A percentile compares a stretch with the other conserved stretches of the same genome.
phyloP scores from a whole-genome alignment of 2,329 filamentous ascomycete species.

The Volutella citrinella region DNA sequence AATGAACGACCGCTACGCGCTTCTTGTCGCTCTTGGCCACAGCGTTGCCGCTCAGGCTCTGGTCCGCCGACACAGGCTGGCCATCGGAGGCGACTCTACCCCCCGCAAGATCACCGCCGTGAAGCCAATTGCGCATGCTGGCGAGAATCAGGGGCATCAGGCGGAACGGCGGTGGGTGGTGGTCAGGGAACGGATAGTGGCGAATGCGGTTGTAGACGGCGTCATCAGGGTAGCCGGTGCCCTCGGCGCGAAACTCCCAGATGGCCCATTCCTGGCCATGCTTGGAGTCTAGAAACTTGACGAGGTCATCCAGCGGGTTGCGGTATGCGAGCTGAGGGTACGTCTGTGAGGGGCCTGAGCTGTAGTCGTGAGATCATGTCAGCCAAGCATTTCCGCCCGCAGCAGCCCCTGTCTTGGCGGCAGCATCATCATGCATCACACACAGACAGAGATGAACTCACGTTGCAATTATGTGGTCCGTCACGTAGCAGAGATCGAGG shows the following conservation, averaged over 20 bases:
- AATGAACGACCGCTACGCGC: slow-evolving; percentile 87
- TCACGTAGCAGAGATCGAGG: slow-evolving; percentile 94
- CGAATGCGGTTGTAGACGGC: slow-evolving; percentile 82
- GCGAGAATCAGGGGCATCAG: slow-evolving; percentile 87
- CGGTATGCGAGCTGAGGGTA: slow-evolving; percentile 92
- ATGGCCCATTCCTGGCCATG: slow-evolving; percentile 87
- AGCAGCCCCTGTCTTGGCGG: no score
- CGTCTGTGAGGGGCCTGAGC: slow-evolving; percentile 84
- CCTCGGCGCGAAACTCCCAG: slow-evolving; percentile 97
- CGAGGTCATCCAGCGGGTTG: slow-evolving; percentile 84
- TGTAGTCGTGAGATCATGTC: no score
- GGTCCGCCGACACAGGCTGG: slow-evolving; percentile 11
- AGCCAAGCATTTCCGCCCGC: no score
- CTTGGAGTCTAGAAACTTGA: slow-evolving; percentile 81
- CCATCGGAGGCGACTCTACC: slow-evolving; percentile 13
- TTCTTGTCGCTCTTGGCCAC: slow-evolving; percentile 33
- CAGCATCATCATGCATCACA: no score
- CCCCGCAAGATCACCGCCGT: slow-evolving; percentile 43
- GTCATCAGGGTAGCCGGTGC: slow-evolving; percentile 89
- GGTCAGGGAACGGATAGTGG: slow-evolving; percentile 96
- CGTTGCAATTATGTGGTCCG: slow-evolving; percentile 69
- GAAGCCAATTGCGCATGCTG: slow-evolving; percentile 87
- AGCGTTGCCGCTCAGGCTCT: slow-evolving; percentile 14
- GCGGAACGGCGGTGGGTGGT: slow-evolving; percentile 91
- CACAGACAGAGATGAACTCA: no score